phyloP scores from a whole-genome alignment of 257 asterid species.

The Nicotiana paniculata region DNA sequence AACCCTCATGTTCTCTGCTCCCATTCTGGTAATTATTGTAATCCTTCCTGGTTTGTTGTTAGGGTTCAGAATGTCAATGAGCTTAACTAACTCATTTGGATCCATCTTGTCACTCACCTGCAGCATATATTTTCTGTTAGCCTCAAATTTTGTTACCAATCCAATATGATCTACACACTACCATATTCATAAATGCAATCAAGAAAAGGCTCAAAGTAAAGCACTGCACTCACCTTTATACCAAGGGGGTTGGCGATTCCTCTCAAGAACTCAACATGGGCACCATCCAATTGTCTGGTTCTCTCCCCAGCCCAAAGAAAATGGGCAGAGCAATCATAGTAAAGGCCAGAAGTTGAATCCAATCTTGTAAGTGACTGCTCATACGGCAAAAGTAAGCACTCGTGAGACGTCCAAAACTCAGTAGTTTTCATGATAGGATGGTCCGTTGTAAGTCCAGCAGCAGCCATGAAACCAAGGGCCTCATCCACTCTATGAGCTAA shows the following conservation, averaged over 20 bases:
- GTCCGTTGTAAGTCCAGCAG: conserved; percentile 6
- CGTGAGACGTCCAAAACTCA: too few relatives aligned
- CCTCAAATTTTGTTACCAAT: background rate
- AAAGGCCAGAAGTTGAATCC: too few relatives aligned
- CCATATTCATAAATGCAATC: background rate
- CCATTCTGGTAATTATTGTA: too few relatives aligned
- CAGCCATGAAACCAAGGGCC: conserved; percentile 8
- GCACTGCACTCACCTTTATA: conserved; percentile 1
- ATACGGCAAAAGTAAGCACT: too few relatives aligned
- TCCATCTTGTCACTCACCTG: conserved; percentile 11
- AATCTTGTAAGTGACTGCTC: too few relatives aligned
- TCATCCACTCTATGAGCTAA: conserved; percentile 3
- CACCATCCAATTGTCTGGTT: too few relatives aligned
- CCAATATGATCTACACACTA: background rate
- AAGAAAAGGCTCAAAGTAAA: background rate
- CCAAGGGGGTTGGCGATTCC: too few relatives aligned
- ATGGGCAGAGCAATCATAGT: too few relatives aligned
- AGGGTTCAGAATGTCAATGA: conserved; percentile 5
- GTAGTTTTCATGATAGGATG: background rate
- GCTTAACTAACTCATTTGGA: conserved; percentile 1
- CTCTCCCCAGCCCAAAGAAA: too few relatives aligned
- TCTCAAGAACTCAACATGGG: too few relatives aligned
- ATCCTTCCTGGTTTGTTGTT: background rate
- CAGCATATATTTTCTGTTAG: background rate
- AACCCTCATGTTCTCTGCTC: too few relatives aligned